These are phyloP conservation scores for Quillaja saponaria DNA, from an alignment of 306 rosid genomes.

Conservation along the genomic window DNA sequence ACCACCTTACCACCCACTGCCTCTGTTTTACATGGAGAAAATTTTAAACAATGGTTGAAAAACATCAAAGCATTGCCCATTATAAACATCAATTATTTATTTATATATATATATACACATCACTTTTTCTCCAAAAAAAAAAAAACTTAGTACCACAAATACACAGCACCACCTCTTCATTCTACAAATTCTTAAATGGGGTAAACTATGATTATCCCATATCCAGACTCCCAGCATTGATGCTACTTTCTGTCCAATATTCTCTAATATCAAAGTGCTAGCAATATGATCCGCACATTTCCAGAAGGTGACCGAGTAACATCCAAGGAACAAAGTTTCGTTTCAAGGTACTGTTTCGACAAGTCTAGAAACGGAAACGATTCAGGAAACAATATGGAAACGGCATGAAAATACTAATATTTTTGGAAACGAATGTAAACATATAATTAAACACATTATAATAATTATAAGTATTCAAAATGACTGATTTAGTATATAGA, in stretches of 20 bases:
- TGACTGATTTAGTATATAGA: too few relatives aligned
- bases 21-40: background rate
- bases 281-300: background rate
- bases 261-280: conserved; percentile 4
- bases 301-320: background rate
- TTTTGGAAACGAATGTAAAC: too few relatives aligned
- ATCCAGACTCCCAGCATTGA: background rate
- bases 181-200: background rate
- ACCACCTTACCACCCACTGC: too few relatives aligned
- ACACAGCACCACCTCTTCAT: background rate
- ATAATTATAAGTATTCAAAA: too few relatives aligned
- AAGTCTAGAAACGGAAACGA: too few relatives aligned
- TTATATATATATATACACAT: too few relatives aligned
- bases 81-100: background rate
- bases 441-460: too few relatives aligned
- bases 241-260: conserved; percentile 3
- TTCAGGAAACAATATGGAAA: too few relatives aligned
- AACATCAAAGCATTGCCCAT: background rate
- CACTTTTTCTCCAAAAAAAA: background rate
- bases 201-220: background rate
- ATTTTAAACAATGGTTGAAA: background rate
- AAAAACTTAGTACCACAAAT: background rate
- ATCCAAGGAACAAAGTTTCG: too few relatives aligned
- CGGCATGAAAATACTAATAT: background rate
- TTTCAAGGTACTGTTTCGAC: too few relatives aligned